phyloP scores from a whole-genome alignment of 495 filamentous ascomycete genomes.

The Neurospora sp. region DNA sequence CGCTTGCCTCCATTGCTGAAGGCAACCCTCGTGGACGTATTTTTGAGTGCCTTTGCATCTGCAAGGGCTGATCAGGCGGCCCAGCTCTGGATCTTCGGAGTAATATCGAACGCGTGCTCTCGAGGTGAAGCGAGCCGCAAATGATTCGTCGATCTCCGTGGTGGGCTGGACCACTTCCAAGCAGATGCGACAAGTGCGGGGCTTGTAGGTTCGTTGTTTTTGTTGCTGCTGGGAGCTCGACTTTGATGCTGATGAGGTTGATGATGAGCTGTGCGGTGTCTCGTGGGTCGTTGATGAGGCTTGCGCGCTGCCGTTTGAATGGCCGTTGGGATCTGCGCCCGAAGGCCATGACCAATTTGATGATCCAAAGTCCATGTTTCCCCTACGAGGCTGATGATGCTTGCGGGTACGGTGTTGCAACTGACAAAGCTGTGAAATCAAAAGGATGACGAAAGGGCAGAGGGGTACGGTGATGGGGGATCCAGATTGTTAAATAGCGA shows the following conservation, averaged over 20 bases:
- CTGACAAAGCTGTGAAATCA: neutral
- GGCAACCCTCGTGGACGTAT: conserved; percentile 92
- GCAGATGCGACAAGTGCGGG: conserved; percentile 85
- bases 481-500: neutral
- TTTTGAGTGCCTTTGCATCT: conserved; percentile 84
- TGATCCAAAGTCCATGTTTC: neutral
- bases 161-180: conserved; percentile 76
- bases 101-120: conserved; percentile 60
- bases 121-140: conserved; percentile 50
- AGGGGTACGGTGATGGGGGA: neutral
- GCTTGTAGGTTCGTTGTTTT: conserved; percentile 44
- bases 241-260: neutral
- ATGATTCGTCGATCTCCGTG: conserved; percentile 52
- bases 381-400: neutral
- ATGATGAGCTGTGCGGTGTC: neutral
- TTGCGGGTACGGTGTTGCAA: neutral
- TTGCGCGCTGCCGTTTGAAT: neutral
- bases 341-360: conserved; percentile 12
- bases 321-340: neutral
- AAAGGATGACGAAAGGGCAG: neutral
- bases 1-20: conserved; percentile 73
- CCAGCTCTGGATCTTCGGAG: conserved; percentile 62
- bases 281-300: neutral
- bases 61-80: conserved; percentile 83
- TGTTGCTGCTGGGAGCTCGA: conserved; percentile 4